phyloP scores from a whole-genome alignment of 176 grass and related monocot species.

The Cenchrus fungigraminus region DNA sequence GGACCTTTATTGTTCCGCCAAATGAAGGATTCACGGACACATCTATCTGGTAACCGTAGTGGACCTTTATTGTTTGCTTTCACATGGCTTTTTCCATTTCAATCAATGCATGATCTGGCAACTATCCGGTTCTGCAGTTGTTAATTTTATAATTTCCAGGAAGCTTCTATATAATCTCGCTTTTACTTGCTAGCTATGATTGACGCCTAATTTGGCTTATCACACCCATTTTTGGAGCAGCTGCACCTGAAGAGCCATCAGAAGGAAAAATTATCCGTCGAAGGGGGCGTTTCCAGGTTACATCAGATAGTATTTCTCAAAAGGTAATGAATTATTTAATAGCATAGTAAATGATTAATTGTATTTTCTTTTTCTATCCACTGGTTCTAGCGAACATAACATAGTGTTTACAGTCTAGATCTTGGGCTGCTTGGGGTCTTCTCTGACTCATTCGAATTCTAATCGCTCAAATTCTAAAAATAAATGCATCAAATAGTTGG shows the following conservation, averaged over 20 bases:
- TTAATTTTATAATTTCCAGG: background rate
- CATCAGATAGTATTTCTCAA: constrained; percentile 62
- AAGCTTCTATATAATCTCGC: background rate
- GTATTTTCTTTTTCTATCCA: constrained; percentile 35
- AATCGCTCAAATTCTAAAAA: background rate
- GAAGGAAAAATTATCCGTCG: constrained; percentile 75
- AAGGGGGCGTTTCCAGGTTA: constrained; percentile 92
- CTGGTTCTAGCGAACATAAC: background rate
- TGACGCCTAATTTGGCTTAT: constrained; percentile 37
- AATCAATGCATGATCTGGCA: constrained; percentile 31
- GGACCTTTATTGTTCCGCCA: constrained; percentile 64
- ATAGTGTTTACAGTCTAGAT: background rate
- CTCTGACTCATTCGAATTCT: background rate
- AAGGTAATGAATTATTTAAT: constrained; percentile 65
- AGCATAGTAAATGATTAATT: background rate
- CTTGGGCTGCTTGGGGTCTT: background rate
- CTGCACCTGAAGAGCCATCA: constrained; percentile 51
- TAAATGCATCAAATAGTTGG: background rate
- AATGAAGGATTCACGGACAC: constrained; percentile 60
- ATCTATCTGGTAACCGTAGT: constrained; percentile 56
- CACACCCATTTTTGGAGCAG: constrained; percentile 34
- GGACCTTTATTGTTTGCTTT: background rate
- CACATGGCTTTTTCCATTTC: background rate
- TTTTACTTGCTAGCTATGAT: constrained; percentile 28
- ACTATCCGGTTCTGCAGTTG: background rate